Conservation (phyloP, 306 rosid genomes). For the Hylodesmum podocarpum region DNA sequence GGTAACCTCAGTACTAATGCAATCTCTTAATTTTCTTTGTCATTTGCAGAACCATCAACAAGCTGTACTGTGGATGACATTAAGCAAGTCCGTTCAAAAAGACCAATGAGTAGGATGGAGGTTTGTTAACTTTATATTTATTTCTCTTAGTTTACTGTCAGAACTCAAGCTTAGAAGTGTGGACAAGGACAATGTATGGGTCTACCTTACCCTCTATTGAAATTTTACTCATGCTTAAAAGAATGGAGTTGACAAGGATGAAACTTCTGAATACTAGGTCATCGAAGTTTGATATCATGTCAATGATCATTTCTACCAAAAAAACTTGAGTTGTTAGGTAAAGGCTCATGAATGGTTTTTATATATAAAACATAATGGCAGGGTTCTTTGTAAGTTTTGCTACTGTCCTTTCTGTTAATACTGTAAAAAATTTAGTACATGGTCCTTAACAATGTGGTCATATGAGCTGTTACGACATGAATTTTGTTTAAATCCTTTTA, state of each 20-base stretch:
- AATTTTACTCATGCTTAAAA: background rate
- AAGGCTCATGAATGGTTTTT: background rate
- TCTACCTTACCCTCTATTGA: background rate
- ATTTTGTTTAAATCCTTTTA: background rate
- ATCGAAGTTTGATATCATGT: background rate
- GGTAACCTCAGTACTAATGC: background rate
- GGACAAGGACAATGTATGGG: background rate
- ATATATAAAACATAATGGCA: background rate
- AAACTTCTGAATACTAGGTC: background rate
- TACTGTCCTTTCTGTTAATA: background rate
- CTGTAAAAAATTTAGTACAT: background rate
- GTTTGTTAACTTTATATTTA: conserved; percentile 60
- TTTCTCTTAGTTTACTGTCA: conserved; percentile 1
- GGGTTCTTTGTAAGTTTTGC: background rate
- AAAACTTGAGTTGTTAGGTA: background rate
- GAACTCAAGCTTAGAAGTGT: conserved; percentile 3
- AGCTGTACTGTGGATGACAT: conserved; percentile 66
- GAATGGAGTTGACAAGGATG: background rate
- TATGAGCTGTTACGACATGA: background rate
- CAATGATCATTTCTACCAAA: background rate
- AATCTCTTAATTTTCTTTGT: conserved; percentile 31
- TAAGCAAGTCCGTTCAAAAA: conserved; percentile 56
- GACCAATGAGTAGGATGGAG: conserved; percentile 86
- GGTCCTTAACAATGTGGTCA: background rate
- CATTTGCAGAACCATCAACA: conserved; percentile 58